Evolutionary conservation across 176 grass and related monocot species (phyloP).

Genomic region (Zizania latifolia): DNA sequence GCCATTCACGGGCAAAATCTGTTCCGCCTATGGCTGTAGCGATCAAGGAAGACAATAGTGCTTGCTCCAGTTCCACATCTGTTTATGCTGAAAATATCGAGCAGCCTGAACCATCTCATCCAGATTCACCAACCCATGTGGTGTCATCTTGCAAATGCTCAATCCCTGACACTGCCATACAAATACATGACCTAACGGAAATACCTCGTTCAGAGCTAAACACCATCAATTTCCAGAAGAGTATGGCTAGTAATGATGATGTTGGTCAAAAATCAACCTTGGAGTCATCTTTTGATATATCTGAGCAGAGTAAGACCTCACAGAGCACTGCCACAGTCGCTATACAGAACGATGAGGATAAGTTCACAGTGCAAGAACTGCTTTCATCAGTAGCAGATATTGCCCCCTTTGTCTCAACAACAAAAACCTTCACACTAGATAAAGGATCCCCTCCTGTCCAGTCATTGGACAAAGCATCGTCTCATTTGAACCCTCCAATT

Average conservation of each 20-base stretch:
- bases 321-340: conserved; percentile 23
- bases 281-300: conserved; percentile 43
- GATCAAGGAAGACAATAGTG: conserved; percentile 24
- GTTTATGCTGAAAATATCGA: conserved; percentile 28
- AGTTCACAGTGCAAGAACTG: conserved; percentile 84
- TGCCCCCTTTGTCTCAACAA: conserved; percentile 39
- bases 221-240: conserved; percentile 52
- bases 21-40: conserved; percentile 28
- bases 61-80: conserved; percentile 23
- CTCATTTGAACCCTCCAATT: conserved; percentile 47
- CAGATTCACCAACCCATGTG: conserved; percentile 31
- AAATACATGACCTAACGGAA: conserved; percentile 34
- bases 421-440: conserved; percentile 13
- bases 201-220: conserved; percentile 41
- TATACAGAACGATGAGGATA: conserved; percentile 56
- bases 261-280: conserved; percentile 20
- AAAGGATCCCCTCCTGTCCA: conserved; percentile 33
- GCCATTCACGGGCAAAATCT: conserved; percentile 29
- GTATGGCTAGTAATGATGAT: conserved; percentile 41
- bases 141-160: conserved; percentile 29
- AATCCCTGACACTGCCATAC: conserved; percentile 23
- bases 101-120: conserved; percentile 47
- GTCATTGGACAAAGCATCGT: conserved; percentile 39
- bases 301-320: conserved; percentile 25
- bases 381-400: conserved; percentile 63